Conservation (phyloP, 2,329 filamentous ascomycete species). For the Hirsutella thompsonii region DNA sequence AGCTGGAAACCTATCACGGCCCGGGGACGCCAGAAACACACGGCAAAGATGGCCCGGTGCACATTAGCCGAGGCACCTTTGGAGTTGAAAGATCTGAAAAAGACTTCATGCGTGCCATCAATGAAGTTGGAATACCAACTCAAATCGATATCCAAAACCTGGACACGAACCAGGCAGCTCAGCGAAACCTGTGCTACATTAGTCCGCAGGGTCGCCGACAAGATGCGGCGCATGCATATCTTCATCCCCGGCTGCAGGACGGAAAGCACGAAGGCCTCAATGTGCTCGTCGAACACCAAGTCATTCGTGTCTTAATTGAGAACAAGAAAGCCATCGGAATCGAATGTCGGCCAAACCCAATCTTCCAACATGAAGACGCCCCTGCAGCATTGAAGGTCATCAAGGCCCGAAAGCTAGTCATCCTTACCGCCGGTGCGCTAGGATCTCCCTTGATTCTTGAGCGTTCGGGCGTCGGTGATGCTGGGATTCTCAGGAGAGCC, state of each 20-base stretch:
- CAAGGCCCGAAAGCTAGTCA: conserved; percentile 16
- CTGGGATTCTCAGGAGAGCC: conserved; percentile 31
- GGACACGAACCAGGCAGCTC: conserved; percentile 20
- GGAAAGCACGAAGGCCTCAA: conserved; percentile 42
- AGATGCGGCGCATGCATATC: conserved; percentile 41
- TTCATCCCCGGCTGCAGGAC: conserved; percentile 15
- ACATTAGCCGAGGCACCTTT: conserved; percentile 38
- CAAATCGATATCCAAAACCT: conserved; percentile 41
- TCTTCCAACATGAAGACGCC: conserved; percentile 10
- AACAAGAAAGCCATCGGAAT: conserved; percentile 42
- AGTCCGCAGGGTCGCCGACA: conserved; percentile 37
- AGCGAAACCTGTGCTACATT: conserved; percentile 26
- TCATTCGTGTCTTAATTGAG: conserved; percentile 39
- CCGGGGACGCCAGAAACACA: conserved; percentile 14
- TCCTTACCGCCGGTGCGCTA: conserved; percentile 30
- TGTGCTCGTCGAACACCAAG: conserved; percentile 42
- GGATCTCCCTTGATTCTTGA: conserved; percentile 45
- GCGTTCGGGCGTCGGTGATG: conserved; percentile 46
- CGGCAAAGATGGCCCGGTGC: conserved; percentile 35
- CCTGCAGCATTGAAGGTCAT: conserved; percentile 2
- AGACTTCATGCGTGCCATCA: conserved; percentile 35
- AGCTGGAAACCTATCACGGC: conserved; percentile 40
- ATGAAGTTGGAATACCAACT: conserved; percentile 28
- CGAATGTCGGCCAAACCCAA: conserved; percentile 36
- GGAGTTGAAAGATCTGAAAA: conserved; percentile 24